Conservation (phyloP, 345 rosid genomes). For the Gossypium bickii region DNA sequence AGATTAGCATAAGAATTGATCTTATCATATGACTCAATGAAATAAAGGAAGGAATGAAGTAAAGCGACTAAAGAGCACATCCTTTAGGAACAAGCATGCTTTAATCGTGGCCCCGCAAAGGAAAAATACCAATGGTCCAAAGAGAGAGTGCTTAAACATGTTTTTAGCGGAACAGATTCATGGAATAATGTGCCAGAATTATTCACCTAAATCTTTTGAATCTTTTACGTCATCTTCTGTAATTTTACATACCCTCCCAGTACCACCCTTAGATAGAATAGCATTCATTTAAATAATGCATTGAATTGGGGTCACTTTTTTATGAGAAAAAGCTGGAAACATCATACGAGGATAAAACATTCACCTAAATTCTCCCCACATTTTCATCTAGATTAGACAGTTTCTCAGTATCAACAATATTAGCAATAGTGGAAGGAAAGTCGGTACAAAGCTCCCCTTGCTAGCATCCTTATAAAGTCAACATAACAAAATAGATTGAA, state of each 20-base stretch:
- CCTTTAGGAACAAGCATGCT: conserved; percentile 28
- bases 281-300: too few relatives aligned
- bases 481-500: too few relatives aligned
- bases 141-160: conserved; percentile 11
- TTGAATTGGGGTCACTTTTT: too few relatives aligned
- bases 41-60: conserved; percentile 21
- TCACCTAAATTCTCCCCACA: too few relatives aligned
- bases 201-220: conserved; percentile 26
- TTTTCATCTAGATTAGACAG: too few relatives aligned
- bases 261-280: too few relatives aligned
- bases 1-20: not conserved
- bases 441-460: too few relatives aligned
- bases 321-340: too few relatives aligned
- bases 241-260: conserved; percentile 16
- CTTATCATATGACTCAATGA: not conserved
- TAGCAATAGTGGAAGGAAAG: too few relatives aligned
- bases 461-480: too few relatives aligned
- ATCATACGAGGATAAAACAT: too few relatives aligned
- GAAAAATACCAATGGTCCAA: conserved; percentile 19
- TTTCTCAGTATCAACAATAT: too few relatives aligned
- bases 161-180: conserved; percentile 26
- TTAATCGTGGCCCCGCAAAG: conserved; percentile 15
- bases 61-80: conserved; percentile 24
- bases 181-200: conserved; percentile 24
- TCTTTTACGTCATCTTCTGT: not conserved